Percentiles rank a stretch among this genome's conserved stretches.
Conservation (phyloP, 1,284 basidiomycete genomes). For the Apiotrichum domesticum region DNA sequence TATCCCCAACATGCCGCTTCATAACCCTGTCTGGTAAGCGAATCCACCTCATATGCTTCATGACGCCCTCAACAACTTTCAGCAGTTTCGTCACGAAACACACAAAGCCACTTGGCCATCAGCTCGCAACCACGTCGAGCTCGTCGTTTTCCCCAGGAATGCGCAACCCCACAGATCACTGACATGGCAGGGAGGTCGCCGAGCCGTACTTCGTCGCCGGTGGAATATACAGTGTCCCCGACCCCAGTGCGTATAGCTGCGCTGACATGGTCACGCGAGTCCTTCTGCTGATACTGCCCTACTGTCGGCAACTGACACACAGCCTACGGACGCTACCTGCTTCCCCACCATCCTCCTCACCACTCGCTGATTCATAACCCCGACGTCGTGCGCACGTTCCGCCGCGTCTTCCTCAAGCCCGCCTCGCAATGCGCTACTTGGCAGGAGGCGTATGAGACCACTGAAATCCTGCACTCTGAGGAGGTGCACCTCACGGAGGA, state of each 20-base stretch:
- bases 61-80: too few species aligned
- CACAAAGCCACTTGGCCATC: too few species aligned
- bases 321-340: conserved; percentile 44
- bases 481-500: conserved; percentile 36
- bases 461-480: conserved; percentile 40
- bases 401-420: conserved; percentile 42
- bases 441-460: conserved; percentile 36
- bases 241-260: conserved; percentile 35
- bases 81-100: too few species aligned
- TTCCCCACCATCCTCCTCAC: conserved; percentile 38
- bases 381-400: conserved; percentile 28
- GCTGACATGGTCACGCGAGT: too few species aligned
- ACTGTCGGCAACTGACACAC: neutral
- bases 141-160: too few species aligned
- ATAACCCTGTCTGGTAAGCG: conserved; percentile 21
- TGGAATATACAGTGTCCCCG: conserved; percentile 33
- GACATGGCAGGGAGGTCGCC: conserved; percentile 34
- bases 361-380: conserved; percentile 32
- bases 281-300: too few species aligned
- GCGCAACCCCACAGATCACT: neutral
- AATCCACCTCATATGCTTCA: too few species aligned
- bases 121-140: too few species aligned
- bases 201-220: conserved; percentile 36
- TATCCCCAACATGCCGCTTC: conserved; percentile 19
- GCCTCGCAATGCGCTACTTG: conserved; percentile 20